Evolutionary conservation across 768 basidiomycete species (phyloP).

Genomic region (Exidia glandulosa): DNA sequence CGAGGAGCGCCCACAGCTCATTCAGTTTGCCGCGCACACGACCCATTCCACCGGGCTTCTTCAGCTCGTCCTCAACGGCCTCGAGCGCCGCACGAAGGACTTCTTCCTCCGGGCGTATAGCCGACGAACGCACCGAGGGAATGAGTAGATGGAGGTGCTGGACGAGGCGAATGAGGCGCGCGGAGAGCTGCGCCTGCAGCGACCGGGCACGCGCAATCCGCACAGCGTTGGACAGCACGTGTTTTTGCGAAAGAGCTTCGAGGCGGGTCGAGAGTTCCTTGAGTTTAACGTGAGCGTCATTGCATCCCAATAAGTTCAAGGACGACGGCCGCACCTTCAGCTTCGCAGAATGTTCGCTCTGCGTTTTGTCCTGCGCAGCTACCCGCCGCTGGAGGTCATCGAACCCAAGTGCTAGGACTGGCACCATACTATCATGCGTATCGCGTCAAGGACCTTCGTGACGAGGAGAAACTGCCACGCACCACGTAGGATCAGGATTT

Average conservation of each 20-base stretch:
- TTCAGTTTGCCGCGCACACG: slow-evolving; percentile 47
- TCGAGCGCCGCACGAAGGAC: slow-evolving; percentile 58
- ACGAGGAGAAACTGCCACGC: slow-evolving; percentile 12
- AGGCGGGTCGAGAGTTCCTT: slow-evolving; percentile 61
- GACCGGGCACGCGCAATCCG: slow-evolving; percentile 52
- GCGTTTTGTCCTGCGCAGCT: slow-evolving; percentile 60
- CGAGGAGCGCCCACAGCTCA: slow-evolving; percentile 78
- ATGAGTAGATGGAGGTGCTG: slow-evolving; percentile 74
- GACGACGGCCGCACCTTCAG: slow-evolving; percentile 33
- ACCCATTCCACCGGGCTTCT: slow-evolving; percentile 28
- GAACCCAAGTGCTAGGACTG: slow-evolving; percentile 70
- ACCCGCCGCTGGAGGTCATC: slow-evolving; percentile 72
- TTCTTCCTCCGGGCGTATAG: slow-evolving; percentile 75
- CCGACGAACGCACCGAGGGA: slow-evolving; percentile 60
- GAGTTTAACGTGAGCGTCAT: not conserved
- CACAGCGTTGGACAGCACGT: slow-evolving; percentile 54
- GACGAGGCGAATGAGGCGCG: slow-evolving; percentile 56
- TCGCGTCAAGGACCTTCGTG: not conserved
- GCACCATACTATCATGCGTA: slow-evolving; percentile 47
- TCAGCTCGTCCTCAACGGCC: slow-evolving; percentile 63
- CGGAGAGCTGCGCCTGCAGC: slow-evolving; percentile 56
- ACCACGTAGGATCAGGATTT: slow-evolving; percentile 77
- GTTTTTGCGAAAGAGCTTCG: slow-evolving; percentile 46
- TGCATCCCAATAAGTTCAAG: not conserved
- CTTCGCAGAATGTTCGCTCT: slow-evolving; percentile 54